Evolutionary conservation across 768 basidiomycete genomes (phyloP).

Genomic region (Lactarius deliciosus): DNA sequence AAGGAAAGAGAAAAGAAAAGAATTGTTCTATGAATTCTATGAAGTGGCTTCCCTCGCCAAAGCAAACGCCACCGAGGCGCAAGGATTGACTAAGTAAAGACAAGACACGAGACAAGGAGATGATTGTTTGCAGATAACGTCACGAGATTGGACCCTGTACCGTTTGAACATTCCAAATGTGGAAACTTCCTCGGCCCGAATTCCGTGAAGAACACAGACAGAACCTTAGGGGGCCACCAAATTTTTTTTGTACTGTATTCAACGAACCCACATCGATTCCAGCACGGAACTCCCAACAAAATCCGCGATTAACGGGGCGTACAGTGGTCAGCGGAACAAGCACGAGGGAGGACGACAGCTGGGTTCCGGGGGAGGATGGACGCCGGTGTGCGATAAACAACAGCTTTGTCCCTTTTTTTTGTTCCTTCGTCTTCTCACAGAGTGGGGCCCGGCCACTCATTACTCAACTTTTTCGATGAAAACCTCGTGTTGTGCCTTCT

Average conservation of each 20-base stretch:
- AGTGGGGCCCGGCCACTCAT: neutral
- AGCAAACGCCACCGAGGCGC: neutral
- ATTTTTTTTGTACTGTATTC: neutral
- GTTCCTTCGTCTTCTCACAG: neutral
- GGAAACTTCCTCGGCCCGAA: neutral
- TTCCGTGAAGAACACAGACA: neutral
- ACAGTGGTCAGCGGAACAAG: neutral
- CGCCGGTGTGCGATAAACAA: neutral
- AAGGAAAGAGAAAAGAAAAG: slow-evolving; percentile 2
- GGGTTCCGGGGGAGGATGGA: neutral
- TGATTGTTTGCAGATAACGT: neutral
- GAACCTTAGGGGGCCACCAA: neutral
- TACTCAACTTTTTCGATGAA: neutral
- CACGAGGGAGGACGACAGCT: neutral
- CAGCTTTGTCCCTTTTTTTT: neutral
- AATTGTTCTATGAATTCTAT: slow-evolving; percentile 14
- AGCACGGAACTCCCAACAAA: neutral
- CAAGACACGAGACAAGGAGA: neutral
- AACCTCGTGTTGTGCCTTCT: neutral
- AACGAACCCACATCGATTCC: neutral
- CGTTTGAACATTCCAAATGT: neutral
- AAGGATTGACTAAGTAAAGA: neutral
- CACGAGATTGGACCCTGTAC: neutral
- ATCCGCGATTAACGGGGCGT: neutral
- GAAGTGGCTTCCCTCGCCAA: neutral